Base-by-base conservation (phyloP, 2,329 filamentous ascomycete genomes). In the Aureobasidium namibiae region DNA sequence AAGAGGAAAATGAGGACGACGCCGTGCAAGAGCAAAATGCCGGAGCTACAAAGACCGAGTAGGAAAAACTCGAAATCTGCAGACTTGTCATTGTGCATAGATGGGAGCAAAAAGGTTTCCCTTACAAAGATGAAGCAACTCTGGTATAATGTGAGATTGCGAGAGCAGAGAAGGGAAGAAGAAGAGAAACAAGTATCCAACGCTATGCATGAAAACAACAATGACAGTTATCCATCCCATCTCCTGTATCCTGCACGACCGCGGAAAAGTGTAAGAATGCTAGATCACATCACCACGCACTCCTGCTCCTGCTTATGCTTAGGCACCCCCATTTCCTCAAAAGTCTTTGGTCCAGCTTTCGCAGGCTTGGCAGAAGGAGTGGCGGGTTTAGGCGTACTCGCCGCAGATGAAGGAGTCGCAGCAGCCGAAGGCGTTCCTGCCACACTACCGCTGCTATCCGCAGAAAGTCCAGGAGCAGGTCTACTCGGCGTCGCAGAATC, bases 311-410 rank as follows among this genome's bases (percentile, higher is more conserved):
- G 82, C 73, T 94, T 92, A 49, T 81, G 85, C 67, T 86, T 82
- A 7, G 91, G 90, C 66, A 99, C 92, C 39, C 94, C 94, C 94
- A 99, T 99, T 70, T 95, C 92, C 70, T 96, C 92, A 72, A 99
- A 99, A 0, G 94, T 97, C 67, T 94, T 90, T 1, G 94, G 92
- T 11, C 92, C 94, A 69, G 91, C 89, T 21, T 60, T 59, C 6
- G 46, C 13, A 8, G 63, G 60, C 21, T 56, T 56, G 4, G 6
- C 3, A 5, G 41, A 5, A 34, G 33, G 33, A 8, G 53, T 29
- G 2, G 36, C 44, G 3, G 54, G 61, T 33, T 39, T 41, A 18
- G 16, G 21, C 42, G 14, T 26, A 9, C 48, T n/a, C 31, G 24
- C 38, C 4, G 44, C n/a, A 56, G 29, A 34, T 50, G 56, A 16